These are phyloP conservation scores for Nicotiana tomentosiformis DNA, from an alignment of 257 asterid species.

Conservation along the genomic window DNA sequence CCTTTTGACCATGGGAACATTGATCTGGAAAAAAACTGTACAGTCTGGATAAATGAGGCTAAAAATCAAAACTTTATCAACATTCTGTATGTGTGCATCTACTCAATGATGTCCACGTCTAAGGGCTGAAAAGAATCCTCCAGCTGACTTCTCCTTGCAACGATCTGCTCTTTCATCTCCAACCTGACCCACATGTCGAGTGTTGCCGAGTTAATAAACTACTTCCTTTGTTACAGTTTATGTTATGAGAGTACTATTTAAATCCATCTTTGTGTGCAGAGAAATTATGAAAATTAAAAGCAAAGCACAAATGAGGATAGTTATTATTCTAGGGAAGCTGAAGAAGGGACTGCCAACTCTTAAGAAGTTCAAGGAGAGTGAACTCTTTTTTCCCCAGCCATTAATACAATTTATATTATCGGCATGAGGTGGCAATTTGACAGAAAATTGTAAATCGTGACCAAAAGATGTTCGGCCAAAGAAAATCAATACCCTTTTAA, in stretches of 20 bases:
- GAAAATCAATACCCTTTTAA: neutral
- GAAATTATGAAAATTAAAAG: neutral
- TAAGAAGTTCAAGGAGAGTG: neutral
- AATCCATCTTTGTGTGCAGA: neutral
- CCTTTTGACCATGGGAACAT: neutral
- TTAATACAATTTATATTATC: neutral
- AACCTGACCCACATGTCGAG: slow-evolving; percentile 42
- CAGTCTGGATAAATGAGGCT: slow-evolving; percentile 18
- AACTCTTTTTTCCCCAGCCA: neutral
- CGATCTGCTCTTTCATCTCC: slow-evolving; percentile 66
- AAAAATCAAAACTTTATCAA: neutral
- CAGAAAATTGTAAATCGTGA: neutral
- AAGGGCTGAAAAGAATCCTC: slow-evolving; percentile 78
- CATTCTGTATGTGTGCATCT: neutral
- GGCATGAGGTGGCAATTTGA: neutral
- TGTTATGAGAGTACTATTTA: neutral
- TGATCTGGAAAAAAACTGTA: slow-evolving; percentile 13
- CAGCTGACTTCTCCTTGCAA: slow-evolving; percentile 68
- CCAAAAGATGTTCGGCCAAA: neutral
- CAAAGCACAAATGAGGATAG: neutral
- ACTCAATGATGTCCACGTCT: slow-evolving; percentile 63
- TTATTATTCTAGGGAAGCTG: neutral
- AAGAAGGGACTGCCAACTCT: neutral
- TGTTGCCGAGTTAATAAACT: neutral
- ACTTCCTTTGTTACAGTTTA: neutral